These are phyloP conservation scores for Ambrosia artemisiifolia DNA, from an alignment of 129 eudicot species.

Conservation along the genomic window DNA sequence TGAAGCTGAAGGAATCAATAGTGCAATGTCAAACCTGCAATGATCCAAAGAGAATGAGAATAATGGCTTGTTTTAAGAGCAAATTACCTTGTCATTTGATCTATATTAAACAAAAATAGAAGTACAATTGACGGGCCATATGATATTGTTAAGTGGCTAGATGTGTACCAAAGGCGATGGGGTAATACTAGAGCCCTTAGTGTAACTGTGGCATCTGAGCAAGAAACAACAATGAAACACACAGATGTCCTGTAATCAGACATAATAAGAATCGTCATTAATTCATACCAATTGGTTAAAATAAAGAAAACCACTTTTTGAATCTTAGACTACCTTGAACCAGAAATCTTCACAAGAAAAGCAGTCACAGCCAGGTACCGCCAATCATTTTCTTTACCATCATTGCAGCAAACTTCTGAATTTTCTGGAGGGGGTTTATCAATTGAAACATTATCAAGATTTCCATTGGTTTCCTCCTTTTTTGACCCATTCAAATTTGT, in stretches of 20 bases:
- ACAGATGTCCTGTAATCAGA: conserved; percentile 64
- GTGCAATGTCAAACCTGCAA: conserved; percentile 89
- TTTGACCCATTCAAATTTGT: conserved; percentile 30
- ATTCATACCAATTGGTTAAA: background rate
- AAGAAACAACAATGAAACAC: conserved; percentile 80
- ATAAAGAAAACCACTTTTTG: conserved; percentile 4
- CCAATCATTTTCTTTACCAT: conserved; percentile 85
- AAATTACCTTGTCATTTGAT: background rate
- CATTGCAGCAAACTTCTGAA: conserved; percentile 29
- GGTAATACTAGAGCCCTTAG: conserved; percentile 92
- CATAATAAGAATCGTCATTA: conserved; percentile 21
- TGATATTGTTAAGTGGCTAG: conserved; percentile 4
- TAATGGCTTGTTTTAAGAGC: background rate
- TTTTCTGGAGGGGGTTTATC: conserved; percentile 20
- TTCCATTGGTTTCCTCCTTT: conserved; percentile 25
- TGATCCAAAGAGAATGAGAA: conserved; percentile 11
- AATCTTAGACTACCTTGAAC: conserved; percentile 57
- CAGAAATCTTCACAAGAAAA: conserved; percentile 67
- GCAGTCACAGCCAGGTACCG: conserved; percentile 92
- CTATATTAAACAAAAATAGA: background rate
- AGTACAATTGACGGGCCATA: conserved; percentile 5
- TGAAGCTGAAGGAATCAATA: conserved; percentile 66
- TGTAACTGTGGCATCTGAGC: conserved; percentile 84
- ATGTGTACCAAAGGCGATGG: conserved; percentile 70
- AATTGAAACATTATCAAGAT: conserved; percentile 18